Evolutionary conservation across 2,329 filamentous ascomycete genomes (phyloP).

Genomic region (Stagonosporopsis cucurbitacearum): DNA sequence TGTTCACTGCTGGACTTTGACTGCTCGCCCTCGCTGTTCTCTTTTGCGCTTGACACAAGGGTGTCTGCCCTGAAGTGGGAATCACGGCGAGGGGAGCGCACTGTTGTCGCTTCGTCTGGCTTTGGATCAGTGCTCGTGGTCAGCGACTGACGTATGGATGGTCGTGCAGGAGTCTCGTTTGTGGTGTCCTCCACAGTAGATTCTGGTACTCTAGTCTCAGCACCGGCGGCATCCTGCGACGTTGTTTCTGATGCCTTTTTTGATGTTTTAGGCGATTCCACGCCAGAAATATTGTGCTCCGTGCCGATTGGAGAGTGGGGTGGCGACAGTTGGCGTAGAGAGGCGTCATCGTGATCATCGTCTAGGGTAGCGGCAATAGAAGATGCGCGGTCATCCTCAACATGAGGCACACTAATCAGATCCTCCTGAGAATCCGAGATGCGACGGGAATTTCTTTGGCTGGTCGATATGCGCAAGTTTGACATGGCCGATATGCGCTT

Average conservation of each 20-base stretch:
- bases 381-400: slow-evolving; percentile 53
- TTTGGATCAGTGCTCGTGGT: slow-evolving; percentile 45
- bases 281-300: slow-evolving; percentile 13
- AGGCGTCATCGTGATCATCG: slow-evolving; percentile 59
- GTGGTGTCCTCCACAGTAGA: neutral
- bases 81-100: slow-evolving; percentile 18
- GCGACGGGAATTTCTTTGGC: slow-evolving; percentile 24
- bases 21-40: slow-evolving; percentile 26
- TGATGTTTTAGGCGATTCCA: neutral
- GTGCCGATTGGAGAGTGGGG: slow-evolving; percentile 33
- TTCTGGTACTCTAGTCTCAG: neutral
- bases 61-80: slow-evolving; percentile 31
- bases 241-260: neutral
- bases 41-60: slow-evolving; percentile 23
- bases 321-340: slow-evolving; percentile 40
- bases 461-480: slow-evolving; percentile 35
- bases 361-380: slow-evolving; percentile 64
- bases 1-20: slow-evolving; percentile 53
- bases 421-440: slow-evolving; percentile 47
- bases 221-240: neutral
- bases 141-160: slow-evolving; percentile 26
- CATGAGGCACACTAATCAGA: slow-evolving; percentile 38
- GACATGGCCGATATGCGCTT: slow-evolving; percentile 45
- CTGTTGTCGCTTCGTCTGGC: slow-evolving; percentile 17
- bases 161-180: neutral